Conservation (phyloP, 1,284 basidiomycete species). For the Sanghuangporus sanghuang region DNA sequence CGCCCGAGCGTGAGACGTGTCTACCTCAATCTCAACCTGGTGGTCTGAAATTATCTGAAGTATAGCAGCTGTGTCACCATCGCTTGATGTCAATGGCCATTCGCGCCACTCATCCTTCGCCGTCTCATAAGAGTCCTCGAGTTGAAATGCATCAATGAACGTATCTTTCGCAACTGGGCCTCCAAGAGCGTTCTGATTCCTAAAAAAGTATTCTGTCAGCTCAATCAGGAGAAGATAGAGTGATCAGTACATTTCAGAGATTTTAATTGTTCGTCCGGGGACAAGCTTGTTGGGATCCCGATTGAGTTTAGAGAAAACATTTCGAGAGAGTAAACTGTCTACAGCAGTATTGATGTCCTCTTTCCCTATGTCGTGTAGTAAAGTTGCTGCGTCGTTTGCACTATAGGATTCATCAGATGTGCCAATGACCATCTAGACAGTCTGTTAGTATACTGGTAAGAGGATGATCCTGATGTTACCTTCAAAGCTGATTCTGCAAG, state of each 20-base stretch:
- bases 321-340: constrained; percentile 53
- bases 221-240: constrained; percentile 7
- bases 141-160: constrained; percentile 59
- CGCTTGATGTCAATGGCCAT: constrained; percentile 67
- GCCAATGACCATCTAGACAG: constrained; percentile 66
- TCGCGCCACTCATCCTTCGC: constrained; percentile 51
- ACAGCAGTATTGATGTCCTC: constrained; percentile 46
- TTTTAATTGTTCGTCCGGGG: constrained; percentile 68
- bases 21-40: constrained; percentile 66
- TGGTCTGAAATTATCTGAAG: constrained; percentile 67
- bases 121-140: constrained; percentile 50
- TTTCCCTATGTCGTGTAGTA: constrained; percentile 55
- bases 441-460: constrained; percentile 3
- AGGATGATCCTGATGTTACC: constrained; percentile 34
- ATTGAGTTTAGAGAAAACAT: constrained; percentile 59
- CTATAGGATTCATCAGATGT: constrained; percentile 66
- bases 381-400: constrained; percentile 43
- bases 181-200: constrained; percentile 65
- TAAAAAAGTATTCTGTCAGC: constrained; percentile 24
- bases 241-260: constrained; percentile 53
- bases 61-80: constrained; percentile 71
- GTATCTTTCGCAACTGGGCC: constrained; percentile 58
- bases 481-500: constrained; percentile 68
- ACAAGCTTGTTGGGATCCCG: constrained; percentile 54
- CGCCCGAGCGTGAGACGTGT: constrained; percentile 52